Conservation (phyloP, 140 eudicot species). For the Eryngium alpinum region DNA sequence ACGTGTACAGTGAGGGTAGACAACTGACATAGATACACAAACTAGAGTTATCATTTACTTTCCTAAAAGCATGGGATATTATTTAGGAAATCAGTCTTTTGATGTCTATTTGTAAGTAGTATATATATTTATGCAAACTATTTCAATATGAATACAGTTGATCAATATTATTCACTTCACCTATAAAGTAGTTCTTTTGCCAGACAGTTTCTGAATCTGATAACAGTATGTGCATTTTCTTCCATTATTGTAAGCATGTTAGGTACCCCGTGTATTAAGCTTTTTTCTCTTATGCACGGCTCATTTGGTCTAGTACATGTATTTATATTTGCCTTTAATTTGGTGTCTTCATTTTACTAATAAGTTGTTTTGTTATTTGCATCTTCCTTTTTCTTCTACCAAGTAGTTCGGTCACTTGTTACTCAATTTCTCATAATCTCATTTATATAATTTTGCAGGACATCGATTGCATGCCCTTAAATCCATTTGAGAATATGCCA, state of each 20-base stretch:
- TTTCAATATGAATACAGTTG: no score
- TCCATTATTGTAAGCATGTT: neutral
- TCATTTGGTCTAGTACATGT: neutral
- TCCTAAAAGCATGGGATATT: no score
- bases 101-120: no score
- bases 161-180: no score
- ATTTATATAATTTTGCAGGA: constrained; percentile 42
- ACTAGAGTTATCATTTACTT: no score
- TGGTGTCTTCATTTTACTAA: neutral
- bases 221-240: neutral
- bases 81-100: no score
- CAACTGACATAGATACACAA: no score
- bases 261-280: neutral
- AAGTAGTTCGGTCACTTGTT: neutral
- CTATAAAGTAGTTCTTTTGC: no score
- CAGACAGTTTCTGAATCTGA: no score
- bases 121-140: no score
- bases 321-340: neutral
- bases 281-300: neutral
- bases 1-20: no score
- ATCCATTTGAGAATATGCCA: constrained; percentile 80
- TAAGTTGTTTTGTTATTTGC: neutral
- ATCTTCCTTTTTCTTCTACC: neutral
- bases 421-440: neutral
- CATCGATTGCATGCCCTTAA: constrained; percentile 82